phyloP scores from a whole-genome alignment of 345 rosid genomes.

The Citrus medica region DNA sequence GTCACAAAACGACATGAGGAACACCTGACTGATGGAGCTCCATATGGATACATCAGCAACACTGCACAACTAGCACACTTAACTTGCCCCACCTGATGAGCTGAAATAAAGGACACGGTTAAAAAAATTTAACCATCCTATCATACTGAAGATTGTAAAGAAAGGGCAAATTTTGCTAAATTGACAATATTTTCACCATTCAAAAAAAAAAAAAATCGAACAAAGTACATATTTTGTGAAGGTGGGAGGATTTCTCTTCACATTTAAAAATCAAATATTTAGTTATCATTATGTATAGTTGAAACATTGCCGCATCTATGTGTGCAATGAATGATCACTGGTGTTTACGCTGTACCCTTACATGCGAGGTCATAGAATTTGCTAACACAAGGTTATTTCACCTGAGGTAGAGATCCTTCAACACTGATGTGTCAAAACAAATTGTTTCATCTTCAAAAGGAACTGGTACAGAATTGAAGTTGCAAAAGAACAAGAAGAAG shows the following conservation, averaged over 20 bases:
- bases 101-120: slow-evolving; percentile 33
- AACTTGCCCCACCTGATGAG: slow-evolving; percentile 75
- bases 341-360: background rate
- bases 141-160: background rate
- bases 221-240: background rate
- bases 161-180: background rate
- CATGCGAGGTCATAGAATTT: background rate
- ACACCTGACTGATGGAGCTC: slow-evolving; percentile 79
- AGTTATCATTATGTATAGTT: background rate
- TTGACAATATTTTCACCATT: background rate
- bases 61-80: slow-evolving; percentile 52
- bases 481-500: background rate
- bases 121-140: background rate
- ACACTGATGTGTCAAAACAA: background rate
- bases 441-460: background rate
- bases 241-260: background rate
- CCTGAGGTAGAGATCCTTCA: background rate
- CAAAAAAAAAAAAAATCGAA: background rate
- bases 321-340: background rate
- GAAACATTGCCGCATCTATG: background rate
- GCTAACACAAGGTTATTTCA: slow-evolving; percentile 1
- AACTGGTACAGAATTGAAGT: background rate
- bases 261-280: background rate
- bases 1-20: slow-evolving; percentile 71
- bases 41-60: slow-evolving; percentile 80